Conservation (phyloP, 2,329 filamentous ascomycete species). For the Trichothecium sympodiale region DNA sequence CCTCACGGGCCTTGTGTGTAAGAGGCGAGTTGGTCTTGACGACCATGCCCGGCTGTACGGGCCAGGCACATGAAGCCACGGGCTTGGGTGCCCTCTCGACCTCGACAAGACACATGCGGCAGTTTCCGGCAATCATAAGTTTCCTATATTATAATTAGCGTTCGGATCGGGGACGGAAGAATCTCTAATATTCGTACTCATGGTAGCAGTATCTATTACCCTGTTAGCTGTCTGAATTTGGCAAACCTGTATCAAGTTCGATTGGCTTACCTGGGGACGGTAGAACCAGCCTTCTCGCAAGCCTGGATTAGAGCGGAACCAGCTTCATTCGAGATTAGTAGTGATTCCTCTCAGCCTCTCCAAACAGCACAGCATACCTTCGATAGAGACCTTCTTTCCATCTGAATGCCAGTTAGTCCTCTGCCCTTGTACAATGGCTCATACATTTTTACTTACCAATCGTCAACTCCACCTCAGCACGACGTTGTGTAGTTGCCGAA, state of each 20-base stretch:
- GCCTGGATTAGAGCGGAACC: slow-evolving; percentile 96
- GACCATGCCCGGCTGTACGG: slow-evolving; percentile 96
- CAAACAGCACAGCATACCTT: slow-evolving; percentile 51
- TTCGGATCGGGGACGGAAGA: slow-evolving; percentile 13
- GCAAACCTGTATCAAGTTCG: slow-evolving; percentile 6
- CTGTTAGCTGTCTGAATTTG: slow-evolving; percentile 20
- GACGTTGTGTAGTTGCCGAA: slow-evolving; percentile 65
- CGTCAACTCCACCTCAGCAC: slow-evolving; percentile 92
- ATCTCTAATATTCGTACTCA: slow-evolving; percentile 53
- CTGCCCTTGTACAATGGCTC: slow-evolving; percentile 17
- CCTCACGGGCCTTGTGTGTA: slow-evolving; percentile 94
- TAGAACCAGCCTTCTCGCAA: slow-evolving; percentile 92
- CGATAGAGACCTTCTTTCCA: slow-evolving; percentile 96
- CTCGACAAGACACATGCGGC: slow-evolving; percentile 98
- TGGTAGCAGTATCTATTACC: slow-evolving; percentile 84
- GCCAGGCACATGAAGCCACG: slow-evolving; percentile 97
- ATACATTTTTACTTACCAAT: slow-evolving; percentile 48
- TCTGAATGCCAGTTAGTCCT: slow-evolving; percentile 43
- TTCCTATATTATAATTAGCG: slow-evolving; percentile 53
- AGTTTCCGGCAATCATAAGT: slow-evolving; percentile 98
- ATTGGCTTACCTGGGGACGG: slow-evolving; percentile 62
- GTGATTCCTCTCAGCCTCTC: slow-evolving; percentile 7
- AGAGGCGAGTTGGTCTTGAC: slow-evolving; percentile 97
- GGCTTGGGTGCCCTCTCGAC: slow-evolving; percentile 94
- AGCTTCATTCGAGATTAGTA: slow-evolving; percentile 47